Base-by-base conservation (phyloP, 176 grass and related monocot genomes). In the Aegilops bicornis region DNA sequence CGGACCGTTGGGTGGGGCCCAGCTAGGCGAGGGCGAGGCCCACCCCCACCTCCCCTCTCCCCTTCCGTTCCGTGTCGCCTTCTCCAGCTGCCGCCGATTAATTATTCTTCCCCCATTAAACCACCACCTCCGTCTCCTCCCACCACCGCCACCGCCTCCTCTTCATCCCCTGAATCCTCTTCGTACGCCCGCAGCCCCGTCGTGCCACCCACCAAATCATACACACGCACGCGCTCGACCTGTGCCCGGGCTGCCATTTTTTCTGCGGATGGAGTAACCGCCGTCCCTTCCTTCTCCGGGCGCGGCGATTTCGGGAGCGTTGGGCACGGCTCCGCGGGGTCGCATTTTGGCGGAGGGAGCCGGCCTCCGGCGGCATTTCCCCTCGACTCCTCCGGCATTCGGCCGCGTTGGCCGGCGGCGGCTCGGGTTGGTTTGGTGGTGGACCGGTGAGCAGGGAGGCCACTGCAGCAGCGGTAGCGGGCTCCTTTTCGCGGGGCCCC, bases 81-180 rank as follows among this genome's bases (percentile, higher is more conserved):
- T 88, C 89, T 85, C 32, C 82, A 91, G 89, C 90, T 91, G 90
- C 90, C 77, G 82, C 86, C 64, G 77, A 88, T 91, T 85, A 91
- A 91, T 88, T 88, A 91, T 78, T 91, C 86, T 30, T 8, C 3
- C 27, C n/a, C 78, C 86, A 88, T 91, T 91, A 91, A 91, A 91
- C 60, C 89, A 31, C 77, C 86, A 22, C 86, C 89, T 52, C 78
- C 60, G 2, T 50, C 65, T 7, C 79, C 36, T 3, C 37, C 37
- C 13, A 14, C 45, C 45, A 1, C 13, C 45, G 13, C 4, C 13
- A 15, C 43, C 43, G 4, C 40, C 42, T 10, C 32, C 22, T 30
- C 48, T 66, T 1, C 32, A 6, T 31, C 35, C 14, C 60, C 81
- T 76, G 85, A 80, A 80, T 61, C 73, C 73, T 3, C 79, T 58